Conservation (phyloP, 257 asterid genomes). For the Solanum ossicruentum region DNA sequence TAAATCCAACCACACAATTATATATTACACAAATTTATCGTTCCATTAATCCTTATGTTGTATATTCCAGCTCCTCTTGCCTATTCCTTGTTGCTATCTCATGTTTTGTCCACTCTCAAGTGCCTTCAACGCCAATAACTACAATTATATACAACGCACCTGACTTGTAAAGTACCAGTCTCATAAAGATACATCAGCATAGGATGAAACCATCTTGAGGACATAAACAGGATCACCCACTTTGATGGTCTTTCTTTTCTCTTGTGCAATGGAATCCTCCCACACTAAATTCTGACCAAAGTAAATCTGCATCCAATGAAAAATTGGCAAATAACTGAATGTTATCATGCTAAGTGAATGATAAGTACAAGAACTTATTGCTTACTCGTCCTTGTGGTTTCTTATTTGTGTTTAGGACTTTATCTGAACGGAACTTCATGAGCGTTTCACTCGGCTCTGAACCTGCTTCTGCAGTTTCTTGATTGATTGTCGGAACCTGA, state of each 20-base stretch:
- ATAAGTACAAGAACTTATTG: neutral
- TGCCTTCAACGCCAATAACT: neutral
- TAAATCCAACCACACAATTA: neutral
- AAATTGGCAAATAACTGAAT: neutral
- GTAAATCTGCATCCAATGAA: constrained; percentile 25
- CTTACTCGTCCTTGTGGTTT: constrained; percentile 30
- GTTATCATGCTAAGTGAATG: neutral
- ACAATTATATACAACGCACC: neutral
- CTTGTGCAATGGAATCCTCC: constrained; percentile 8
- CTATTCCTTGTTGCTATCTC: neutral
- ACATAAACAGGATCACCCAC: constrained; percentile 42
- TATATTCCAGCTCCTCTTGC: neutral
- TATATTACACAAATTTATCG: neutral
- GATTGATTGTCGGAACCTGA: constrained; percentile 49
- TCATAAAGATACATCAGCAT: constrained; percentile 32
- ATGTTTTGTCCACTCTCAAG: neutral
- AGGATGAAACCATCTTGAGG: constrained; percentile 25
- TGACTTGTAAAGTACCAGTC: neutral
- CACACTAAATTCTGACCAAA: constrained; percentile 51
- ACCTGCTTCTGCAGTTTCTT: constrained; percentile 33
- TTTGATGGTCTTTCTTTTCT: constrained; percentile 27
- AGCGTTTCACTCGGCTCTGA: constrained; percentile 39
- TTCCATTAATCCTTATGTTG: neutral
- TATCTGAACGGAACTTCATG: constrained; percentile 30
- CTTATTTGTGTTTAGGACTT: constrained; percentile 23